Evolutionary conservation across 257 asterid genomes (phyloP), one percentile per base, ranked within the genome.

Genomic region (Leonotis leonurus): DNA sequence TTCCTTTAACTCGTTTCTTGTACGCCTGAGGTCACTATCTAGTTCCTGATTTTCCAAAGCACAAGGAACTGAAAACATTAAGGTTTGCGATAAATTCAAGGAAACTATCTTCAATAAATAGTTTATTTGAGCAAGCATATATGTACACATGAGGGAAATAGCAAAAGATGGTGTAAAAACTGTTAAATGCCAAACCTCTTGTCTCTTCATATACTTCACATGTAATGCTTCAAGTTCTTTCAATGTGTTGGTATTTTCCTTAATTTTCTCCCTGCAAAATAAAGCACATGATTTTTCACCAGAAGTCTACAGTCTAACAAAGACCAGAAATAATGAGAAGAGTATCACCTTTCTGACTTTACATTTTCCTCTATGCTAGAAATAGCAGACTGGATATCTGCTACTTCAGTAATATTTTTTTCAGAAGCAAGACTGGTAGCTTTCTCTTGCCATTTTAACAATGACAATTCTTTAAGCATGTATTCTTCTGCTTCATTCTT

Each of bases 401-500:
- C 68, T 22, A 81, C 60, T 71, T 83, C 81, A 26, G 86, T 44
- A 50, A 75, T 69, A 62, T 83, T 93, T 5, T 80, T 87, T 76
- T 88, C 94, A 62, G 87, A 85, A 63, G 94, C 90, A 20, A 89
- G 74, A 32, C 71, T 79, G 43, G 99, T 78, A 60, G 94, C 92
- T 82, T 85, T 93, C 72, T 87, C 97, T 85, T 93, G 86, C 99
- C 99, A 93, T 77, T 85, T 87, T 54, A 93, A 68, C 51, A 82
- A 81, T 5, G 90, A 85, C 59, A 87, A 69, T 62, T 89, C 99
- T 65, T 89, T 93, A 56, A 93, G 94, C 99, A 93, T 89, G 85
- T 81, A 93, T 50, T 74, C 92, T 74, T 93, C 99, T 48, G 97
- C 97, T 72, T 87, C 96, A 66, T 93, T 87, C 80, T 93, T 93